phyloP scores from a whole-genome alignment of 164 flowering plant genomes.

The Nymphaea colorata region DNA sequence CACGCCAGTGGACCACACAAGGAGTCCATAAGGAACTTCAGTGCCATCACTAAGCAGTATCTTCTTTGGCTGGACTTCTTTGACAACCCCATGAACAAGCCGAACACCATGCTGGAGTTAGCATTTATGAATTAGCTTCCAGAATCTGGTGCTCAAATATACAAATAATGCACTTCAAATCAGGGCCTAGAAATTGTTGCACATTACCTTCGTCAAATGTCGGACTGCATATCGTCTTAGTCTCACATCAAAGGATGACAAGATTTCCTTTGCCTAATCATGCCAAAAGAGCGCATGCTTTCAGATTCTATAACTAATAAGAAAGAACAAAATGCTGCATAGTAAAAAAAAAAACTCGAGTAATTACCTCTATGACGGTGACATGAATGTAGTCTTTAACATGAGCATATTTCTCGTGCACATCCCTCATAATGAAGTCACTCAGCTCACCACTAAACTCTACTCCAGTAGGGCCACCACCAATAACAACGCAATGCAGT shows the following conservation, averaged over 20 bases:
- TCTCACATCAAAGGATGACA: slow-evolving; percentile 96
- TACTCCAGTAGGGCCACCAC: slow-evolving; percentile 99
- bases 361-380: slow-evolving; percentile 77
- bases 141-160: no score
- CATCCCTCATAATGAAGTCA: slow-evolving; percentile 86
- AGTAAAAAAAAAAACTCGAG: no score
- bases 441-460: slow-evolving; percentile 99
- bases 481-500: slow-evolving; percentile 91
- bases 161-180: no score
- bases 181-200: neutral
- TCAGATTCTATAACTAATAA: no score
- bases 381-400: slow-evolving; percentile 87
- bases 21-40: slow-evolving; percentile 87
- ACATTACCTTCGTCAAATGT: slow-evolving; percentile 69
- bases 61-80: slow-evolving; percentile 68
- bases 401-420: slow-evolving; percentile 79
- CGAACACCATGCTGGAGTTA: slow-evolving; percentile 82
- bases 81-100: slow-evolving; percentile 87
- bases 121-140: neutral
- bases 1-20: slow-evolving; percentile 99
- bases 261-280: slow-evolving; percentile 84
- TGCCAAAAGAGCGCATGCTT: neutral
- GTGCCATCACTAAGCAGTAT: slow-evolving; percentile 80
- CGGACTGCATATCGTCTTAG: slow-evolving; percentile 76
- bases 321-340: no score